A percentile compares a stretch with the other conserved stretches of the same genome.
Conservation (phyloP, 495 filamentous ascomycete species). For the Lasiosphaeria miniovina region DNA sequence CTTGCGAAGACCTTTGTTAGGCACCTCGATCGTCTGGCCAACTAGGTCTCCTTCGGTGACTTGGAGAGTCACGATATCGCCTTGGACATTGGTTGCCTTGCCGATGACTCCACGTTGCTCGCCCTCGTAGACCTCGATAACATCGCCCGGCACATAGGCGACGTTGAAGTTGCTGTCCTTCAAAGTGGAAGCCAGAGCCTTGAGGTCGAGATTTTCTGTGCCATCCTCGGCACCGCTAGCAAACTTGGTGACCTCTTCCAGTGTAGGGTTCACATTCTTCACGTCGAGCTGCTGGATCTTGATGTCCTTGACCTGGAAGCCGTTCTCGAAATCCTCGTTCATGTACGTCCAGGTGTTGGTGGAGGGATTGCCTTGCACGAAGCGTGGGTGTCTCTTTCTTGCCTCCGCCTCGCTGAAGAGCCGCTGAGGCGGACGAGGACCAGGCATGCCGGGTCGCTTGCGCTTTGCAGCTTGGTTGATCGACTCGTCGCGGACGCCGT, state of each 20-base stretch:
- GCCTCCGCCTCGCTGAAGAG: constrained; percentile 94
- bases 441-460: constrained; percentile 63
- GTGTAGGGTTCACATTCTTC: constrained; percentile 84
- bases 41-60: constrained; percentile 80
- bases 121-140: constrained; percentile 92
- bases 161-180: constrained; percentile 74
- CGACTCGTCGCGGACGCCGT: constrained; percentile 78
- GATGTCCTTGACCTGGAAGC: constrained; percentile 91
- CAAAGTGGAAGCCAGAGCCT: constrained; percentile 79
- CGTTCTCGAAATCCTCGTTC: constrained; percentile 85
- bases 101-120: constrained; percentile 91
- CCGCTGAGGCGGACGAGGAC: constrained; percentile 77
- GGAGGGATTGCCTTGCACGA: constrained; percentile 58
- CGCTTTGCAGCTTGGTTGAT: constrained; percentile 61
- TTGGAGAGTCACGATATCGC: constrained; percentile 84
- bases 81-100: constrained; percentile 79
- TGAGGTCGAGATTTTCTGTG: constrained; percentile 87
- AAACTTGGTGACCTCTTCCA: constrained; percentile 95
- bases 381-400: constrained; percentile 77
- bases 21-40: constrained; percentile 87
- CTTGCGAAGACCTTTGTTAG: constrained; percentile 89
- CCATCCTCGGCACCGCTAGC: constrained; percentile 86
- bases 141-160: constrained; percentile 84
- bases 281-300: constrained; percentile 79
- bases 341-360: constrained; percentile 78